phyloP scores from a whole-genome alignment of 345 rosid species.

The Turnera subulata region DNA sequence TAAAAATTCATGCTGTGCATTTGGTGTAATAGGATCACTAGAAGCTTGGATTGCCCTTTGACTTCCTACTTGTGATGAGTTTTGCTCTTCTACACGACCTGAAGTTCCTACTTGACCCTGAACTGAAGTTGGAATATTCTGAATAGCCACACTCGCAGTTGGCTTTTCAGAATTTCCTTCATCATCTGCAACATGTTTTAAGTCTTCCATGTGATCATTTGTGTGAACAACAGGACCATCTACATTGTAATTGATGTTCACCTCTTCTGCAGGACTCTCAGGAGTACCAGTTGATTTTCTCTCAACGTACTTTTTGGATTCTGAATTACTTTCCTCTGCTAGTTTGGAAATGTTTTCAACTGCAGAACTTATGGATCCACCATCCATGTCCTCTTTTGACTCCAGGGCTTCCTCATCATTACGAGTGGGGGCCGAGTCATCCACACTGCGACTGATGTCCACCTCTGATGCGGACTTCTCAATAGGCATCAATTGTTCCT shows the following conservation, averaged over 20 bases:
- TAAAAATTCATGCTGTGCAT: constrained; percentile 9
- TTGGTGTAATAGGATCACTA: constrained; percentile 15
- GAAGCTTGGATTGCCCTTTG: constrained; percentile 19
- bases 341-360: constrained; percentile 10
- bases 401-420: not conserved
- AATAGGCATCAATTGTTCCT: constrained; percentile 27
- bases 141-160: constrained; percentile 1
- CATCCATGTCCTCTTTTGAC: constrained; percentile 1
- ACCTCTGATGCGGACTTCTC: constrained; percentile 34
- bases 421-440: constrained; percentile 6
- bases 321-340: constrained; percentile 25
- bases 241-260: constrained; percentile 21
- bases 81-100: constrained; percentile 14
- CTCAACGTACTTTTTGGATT: constrained; percentile 14
- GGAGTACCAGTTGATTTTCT: constrained; percentile 12
- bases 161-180: constrained; percentile 10
- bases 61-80: constrained; percentile 22
- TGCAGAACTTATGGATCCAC: constrained; percentile 10
- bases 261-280: constrained; percentile 30
- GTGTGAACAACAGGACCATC: constrained; percentile 11
- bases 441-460: constrained; percentile 18
- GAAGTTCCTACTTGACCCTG: constrained; percentile 11
- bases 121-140: not conserved
- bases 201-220: not conserved
- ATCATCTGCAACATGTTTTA: not conserved